Evolutionary conservation across 2,329 filamentous ascomycete species (phyloP).

Genomic region (Neopestalotiopsis clavispora): DNA sequence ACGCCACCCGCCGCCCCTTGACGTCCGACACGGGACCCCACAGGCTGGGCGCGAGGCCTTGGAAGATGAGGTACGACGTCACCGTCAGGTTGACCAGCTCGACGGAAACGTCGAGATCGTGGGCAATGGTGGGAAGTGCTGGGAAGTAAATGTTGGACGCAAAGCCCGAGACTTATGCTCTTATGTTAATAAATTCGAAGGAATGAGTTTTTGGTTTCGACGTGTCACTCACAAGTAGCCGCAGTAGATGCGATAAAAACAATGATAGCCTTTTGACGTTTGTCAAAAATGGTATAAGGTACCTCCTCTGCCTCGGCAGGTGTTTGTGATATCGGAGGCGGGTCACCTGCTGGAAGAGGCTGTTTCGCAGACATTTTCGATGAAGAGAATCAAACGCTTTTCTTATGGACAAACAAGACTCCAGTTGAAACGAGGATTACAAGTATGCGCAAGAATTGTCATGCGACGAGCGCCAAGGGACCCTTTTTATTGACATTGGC

Average conservation of each 20-base stretch:
- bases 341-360: neutral
- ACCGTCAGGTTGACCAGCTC: constrained; percentile 54
- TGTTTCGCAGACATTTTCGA: neutral
- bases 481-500: neutral
- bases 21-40: constrained; percentile 44
- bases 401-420: too few relatives aligned
- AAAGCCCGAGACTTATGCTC: constrained; percentile 37
- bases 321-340: neutral
- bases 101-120: constrained; percentile 43
- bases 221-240: constrained; percentile 48
- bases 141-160: constrained; percentile 33
- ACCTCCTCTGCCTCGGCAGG: neutral
- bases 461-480: neutral
- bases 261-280: constrained; percentile 52
- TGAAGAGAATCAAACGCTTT: neutral
- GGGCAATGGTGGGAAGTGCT: constrained; percentile 10
- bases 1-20: constrained; percentile 41
- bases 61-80: constrained; percentile 51
- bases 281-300: constrained; percentile 57
- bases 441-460: neutral
- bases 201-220: too few relatives aligned
- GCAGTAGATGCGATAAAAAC: constrained; percentile 52
- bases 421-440: too few relatives aligned
- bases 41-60: constrained; percentile 45
- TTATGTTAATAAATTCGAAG: too few relatives aligned